Conservation (phyloP, 2,329 filamentous ascomycete species). For the Cercospora sp. region DNA sequence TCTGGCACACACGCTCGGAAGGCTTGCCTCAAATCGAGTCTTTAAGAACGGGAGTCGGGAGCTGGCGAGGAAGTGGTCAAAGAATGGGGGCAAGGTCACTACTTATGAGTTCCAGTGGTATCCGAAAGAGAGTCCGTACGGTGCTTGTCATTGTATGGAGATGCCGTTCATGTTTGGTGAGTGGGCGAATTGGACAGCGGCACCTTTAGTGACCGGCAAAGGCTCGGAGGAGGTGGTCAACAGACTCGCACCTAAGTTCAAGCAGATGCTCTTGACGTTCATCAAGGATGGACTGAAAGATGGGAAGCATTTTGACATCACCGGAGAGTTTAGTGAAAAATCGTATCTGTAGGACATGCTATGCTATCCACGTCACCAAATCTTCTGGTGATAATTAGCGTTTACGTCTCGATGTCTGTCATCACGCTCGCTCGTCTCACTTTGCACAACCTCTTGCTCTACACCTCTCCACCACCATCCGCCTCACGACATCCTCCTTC, state of each 20-base stretch:
- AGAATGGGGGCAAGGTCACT: not conserved
- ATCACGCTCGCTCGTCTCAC: not conserved
- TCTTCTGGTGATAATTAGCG: too few species aligned
- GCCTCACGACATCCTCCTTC: not conserved
- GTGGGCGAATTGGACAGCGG: not conserved
- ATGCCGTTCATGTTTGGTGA: constrained; percentile 9
- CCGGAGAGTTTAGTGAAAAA: not conserved
- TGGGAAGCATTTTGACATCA: constrained; percentile 3
- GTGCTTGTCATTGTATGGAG: constrained; percentile 13
- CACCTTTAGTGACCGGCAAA: not conserved
- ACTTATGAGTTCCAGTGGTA: constrained; percentile 11
- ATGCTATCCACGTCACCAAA: not conserved
- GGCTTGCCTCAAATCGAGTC: not conserved
- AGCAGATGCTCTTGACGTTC: constrained; percentile 1
- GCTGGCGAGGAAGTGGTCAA: not conserved
- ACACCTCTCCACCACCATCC: not conserved
- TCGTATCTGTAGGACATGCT: not conserved
- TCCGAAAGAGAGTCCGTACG: not conserved
- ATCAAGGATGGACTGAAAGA: not conserved
- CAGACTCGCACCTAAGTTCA: not conserved
- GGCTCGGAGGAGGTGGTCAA: not conserved
- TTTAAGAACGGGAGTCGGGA: constrained; percentile 7
- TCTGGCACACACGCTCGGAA: not conserved
- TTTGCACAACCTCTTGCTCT: not conserved
- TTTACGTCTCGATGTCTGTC: not conserved